phyloP scores from a whole-genome alignment of 805 yeast species.

The Wickerhamomyces mucosus region DNA sequence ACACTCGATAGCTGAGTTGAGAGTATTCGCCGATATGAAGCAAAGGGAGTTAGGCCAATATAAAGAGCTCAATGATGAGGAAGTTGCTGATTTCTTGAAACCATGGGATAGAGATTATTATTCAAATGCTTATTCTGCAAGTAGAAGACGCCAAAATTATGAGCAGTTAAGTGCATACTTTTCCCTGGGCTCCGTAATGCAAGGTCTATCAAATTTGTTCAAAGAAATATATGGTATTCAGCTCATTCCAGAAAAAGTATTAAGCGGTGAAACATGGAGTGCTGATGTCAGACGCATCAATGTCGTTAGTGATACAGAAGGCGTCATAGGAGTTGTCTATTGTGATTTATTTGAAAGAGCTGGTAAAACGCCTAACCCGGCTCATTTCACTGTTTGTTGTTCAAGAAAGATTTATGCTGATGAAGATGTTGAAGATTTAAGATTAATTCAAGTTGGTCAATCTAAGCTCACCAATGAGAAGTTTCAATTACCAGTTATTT shows the following conservation, averaged over 20 bases:
- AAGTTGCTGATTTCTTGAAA: conserved; percentile 38
- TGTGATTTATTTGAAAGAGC: conserved; percentile 77
- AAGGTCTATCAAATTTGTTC: conserved; percentile 71
- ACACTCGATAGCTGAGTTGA: conserved; percentile 52
- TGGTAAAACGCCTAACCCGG: conserved; percentile 75
- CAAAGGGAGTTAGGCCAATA: conserved; percentile 18
- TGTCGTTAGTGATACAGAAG: conserved; percentile 56
- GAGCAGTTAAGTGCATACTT: conserved; percentile 60
- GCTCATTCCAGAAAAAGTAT: conserved; percentile 54
- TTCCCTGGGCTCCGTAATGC: conserved; percentile 77
- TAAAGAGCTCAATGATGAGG: conserved; percentile 23
- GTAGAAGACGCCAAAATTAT: conserved; percentile 24
- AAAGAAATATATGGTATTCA: conserved; percentile 65
- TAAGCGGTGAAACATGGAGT: conserved; percentile 81
- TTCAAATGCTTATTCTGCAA: conserved; percentile 24
- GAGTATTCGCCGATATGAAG: conserved; percentile 32
- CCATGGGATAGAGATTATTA: conserved; percentile 93
- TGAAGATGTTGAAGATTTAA: conserved; percentile 30
- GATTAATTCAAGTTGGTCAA: conserved; percentile 25
- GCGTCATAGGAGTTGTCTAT: conserved; percentile 71
- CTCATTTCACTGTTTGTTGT: conserved; percentile 93
- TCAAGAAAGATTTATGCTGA: conserved; percentile 67
- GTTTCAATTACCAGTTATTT: conserved; percentile 83
- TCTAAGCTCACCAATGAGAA: conserved; percentile 30
- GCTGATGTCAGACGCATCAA: conserved; percentile 74